A percentile compares a stretch with the other conserved stretches of the same genome.
These are phyloP conservation scores for Cerrena zonata DNA, from an alignment of 1,284 basidiomycete species.

Conservation along the genomic window DNA sequence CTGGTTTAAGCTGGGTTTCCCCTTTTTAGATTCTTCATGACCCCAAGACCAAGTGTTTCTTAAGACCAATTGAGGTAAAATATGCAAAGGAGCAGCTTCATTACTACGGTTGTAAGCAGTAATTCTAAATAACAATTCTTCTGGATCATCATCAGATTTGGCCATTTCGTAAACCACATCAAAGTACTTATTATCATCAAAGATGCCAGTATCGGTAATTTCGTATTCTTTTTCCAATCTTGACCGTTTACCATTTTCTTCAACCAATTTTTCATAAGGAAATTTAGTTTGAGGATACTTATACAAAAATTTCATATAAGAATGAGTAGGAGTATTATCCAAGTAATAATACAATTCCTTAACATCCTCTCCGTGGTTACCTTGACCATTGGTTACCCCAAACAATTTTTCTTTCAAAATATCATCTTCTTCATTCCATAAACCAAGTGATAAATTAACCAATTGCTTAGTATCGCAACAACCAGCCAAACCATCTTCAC, in stretches of 20 bases:
- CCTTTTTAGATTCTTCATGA: slow-evolving; percentile 74
- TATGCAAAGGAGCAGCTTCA: slow-evolving; percentile 89
- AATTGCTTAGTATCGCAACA: slow-evolving; percentile 95
- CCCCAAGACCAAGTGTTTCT: slow-evolving; percentile 98
- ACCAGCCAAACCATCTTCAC: slow-evolving; percentile 94
- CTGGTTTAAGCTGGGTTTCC: slow-evolving; percentile 59
- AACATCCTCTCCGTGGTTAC: slow-evolving; percentile 98
- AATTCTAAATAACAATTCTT: slow-evolving; percentile 87
- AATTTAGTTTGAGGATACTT: slow-evolving; percentile 91
- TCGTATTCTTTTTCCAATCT: slow-evolving; percentile 88
- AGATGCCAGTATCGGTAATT: slow-evolving; percentile 86
- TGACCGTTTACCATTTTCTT: slow-evolving; percentile 81
- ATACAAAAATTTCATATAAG: slow-evolving; percentile 99
- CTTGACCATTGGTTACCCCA: slow-evolving; percentile 91
- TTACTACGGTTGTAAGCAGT: slow-evolving; percentile 96
- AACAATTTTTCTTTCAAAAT: slow-evolving; percentile 96
- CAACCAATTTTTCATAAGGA: slow-evolving; percentile 90
- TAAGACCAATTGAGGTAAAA: slow-evolving; percentile 95
- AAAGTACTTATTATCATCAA: slow-evolving; percentile 95
- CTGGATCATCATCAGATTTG: slow-evolving; percentile 45
- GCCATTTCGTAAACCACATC: slow-evolving; percentile 91
- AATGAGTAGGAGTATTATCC: slow-evolving; percentile 96
- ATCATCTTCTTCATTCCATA: slow-evolving; percentile 93
- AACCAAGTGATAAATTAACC: slow-evolving; percentile 81
- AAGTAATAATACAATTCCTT: slow-evolving; percentile 98